Evolutionary conservation across 768 basidiomycete species (phyloP).

Genomic region (Boletus patriciae): DNA sequence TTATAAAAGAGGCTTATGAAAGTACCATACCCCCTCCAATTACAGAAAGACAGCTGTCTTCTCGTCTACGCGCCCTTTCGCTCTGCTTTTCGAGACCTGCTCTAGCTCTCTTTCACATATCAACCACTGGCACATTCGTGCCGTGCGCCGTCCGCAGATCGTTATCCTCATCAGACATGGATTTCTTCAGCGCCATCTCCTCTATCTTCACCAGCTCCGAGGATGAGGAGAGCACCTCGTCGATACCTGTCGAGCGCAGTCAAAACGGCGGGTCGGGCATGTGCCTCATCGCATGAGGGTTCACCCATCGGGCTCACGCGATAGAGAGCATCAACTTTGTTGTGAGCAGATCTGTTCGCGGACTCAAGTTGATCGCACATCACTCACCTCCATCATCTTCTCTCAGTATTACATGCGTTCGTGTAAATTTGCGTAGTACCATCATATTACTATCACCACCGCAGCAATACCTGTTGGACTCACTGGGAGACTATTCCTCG

Average conservation of each 20-base stretch:
- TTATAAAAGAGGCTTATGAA: slow-evolving; percentile 19
- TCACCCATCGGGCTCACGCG: neutral
- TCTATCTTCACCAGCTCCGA: slow-evolving; percentile 14
- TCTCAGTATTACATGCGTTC: slow-evolving; percentile 9
- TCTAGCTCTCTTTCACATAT: neutral
- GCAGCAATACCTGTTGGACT: slow-evolving; percentile 8
- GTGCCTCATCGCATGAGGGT: slow-evolving; percentile 23
- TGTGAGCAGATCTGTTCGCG: slow-evolving; percentile 16
- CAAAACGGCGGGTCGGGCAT: too few relatives aligned
- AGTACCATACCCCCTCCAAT: neutral
- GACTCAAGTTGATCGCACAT: neutral
- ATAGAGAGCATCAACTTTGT: slow-evolving; percentile 13
- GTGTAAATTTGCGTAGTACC: slow-evolving; percentile 3
- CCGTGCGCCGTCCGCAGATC: neutral
- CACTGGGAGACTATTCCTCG: neutral
- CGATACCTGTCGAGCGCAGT: slow-evolving; percentile 23
- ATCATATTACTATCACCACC: slow-evolving; percentile 6
- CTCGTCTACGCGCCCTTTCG: slow-evolving; percentile 1
- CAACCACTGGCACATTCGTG: neutral
- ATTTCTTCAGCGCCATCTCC: slow-evolving; percentile 19
- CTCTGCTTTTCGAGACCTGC: neutral
- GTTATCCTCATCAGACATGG: slow-evolving; percentile 17
- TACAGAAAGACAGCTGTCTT: slow-evolving; percentile 2
- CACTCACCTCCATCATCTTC: slow-evolving; percentile 7
- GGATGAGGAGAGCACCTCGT: slow-evolving; percentile 4